These are phyloP conservation scores for Aspergillus sp. DNA, from an alignment of 2,329 filamentous ascomycete species.

Conservation along the genomic window DNA sequence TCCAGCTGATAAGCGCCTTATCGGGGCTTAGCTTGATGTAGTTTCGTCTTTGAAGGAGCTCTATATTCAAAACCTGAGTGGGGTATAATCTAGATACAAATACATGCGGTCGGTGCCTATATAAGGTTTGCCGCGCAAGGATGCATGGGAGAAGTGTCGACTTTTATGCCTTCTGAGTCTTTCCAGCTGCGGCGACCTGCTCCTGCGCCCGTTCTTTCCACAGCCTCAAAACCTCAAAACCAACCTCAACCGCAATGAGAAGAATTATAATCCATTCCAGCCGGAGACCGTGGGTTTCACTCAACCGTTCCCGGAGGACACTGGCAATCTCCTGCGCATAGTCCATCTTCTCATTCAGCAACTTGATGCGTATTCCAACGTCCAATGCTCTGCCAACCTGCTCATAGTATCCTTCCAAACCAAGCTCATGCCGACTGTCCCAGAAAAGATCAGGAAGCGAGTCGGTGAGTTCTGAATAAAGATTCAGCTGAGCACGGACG, in stretches of 20 bases:
- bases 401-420: constrained; percentile 92
- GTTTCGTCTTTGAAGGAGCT: background rate
- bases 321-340: constrained; percentile 94
- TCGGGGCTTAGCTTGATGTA: background rate
- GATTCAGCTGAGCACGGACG: constrained; percentile 87
- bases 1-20: background rate
- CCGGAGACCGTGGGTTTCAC: constrained; percentile 82
- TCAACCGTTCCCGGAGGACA: constrained; percentile 82
- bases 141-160: background rate
- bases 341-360: constrained; percentile 95
- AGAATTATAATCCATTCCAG: constrained; percentile 96
- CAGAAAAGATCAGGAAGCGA: constrained; percentile 94
- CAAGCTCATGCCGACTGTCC: constrained; percentile 85
- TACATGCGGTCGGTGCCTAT: background rate
- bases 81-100: constrained; percentile 3
- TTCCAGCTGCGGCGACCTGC: constrained; percentile 22
- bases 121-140: background rate
- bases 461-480: constrained; percentile 96
- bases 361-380: constrained; percentile 85
- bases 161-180: background rate
- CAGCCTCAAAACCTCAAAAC: constrained; percentile 76
- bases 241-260: constrained; percentile 87
- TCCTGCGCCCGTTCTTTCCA: constrained; percentile 60
- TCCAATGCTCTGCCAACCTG: constrained; percentile 87
- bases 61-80: background rate